Evolutionary conservation across 179 eudicot species (phyloP).

Genomic region (Beta lomatogona): DNA sequence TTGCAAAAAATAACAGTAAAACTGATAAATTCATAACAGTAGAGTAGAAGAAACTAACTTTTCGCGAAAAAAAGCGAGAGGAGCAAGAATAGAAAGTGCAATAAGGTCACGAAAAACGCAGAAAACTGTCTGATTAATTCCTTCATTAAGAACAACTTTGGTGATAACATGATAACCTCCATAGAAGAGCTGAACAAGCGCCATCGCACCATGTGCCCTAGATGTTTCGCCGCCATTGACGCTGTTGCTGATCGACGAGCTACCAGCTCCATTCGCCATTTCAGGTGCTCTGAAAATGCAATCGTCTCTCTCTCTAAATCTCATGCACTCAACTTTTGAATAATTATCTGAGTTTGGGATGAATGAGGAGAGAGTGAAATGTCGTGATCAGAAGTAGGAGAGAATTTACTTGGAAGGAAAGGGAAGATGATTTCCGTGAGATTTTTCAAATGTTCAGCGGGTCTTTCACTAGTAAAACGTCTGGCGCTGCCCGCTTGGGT

Average conservation of each 20-base stretch:
- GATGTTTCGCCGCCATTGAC: constrained; percentile 39
- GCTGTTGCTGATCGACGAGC: neutral
- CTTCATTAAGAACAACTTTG: constrained; percentile 75
- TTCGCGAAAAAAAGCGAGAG: constrained; percentile 77
- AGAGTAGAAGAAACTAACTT: constrained; percentile 39
- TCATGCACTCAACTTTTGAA: neutral
- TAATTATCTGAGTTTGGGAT: neutral
- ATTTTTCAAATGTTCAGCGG: neutral
- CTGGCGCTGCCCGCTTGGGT: too few relatives aligned
- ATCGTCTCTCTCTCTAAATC: neutral
- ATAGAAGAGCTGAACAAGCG: constrained; percentile 53
- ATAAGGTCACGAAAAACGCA: constrained; percentile 71
- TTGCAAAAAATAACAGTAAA: neutral
- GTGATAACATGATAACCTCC: constrained; percentile 90
- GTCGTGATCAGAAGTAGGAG: neutral
- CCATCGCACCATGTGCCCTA: constrained; percentile 72
- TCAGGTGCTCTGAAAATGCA: neutral
- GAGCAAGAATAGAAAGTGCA: constrained; percentile 79
- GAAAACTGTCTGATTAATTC: constrained; percentile 75
- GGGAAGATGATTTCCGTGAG: neutral
- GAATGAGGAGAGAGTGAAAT: neutral
- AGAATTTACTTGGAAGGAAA: neutral
- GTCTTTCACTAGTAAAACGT: neutral
- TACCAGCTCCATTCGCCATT: constrained; percentile 26
- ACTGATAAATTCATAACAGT: neutral